Base-by-base conservation (phyloP, 1,284 basidiomycete genomes). In the Heterobasidion parviporum region DNA sequence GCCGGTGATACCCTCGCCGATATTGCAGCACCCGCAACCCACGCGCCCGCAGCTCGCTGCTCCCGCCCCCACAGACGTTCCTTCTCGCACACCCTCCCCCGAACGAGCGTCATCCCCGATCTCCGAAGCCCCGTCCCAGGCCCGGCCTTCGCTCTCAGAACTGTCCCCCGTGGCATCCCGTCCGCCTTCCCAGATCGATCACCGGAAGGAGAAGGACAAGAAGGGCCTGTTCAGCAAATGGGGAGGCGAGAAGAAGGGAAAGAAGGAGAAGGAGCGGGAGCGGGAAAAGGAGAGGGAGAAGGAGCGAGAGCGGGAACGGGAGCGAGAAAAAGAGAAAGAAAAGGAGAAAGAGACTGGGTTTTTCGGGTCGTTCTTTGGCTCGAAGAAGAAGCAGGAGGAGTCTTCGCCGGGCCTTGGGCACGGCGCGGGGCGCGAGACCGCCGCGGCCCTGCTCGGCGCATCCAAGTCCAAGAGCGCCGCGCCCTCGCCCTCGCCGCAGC, bases 331-430 rank as follows among this genome's bases (percentile, higher is more conserved):
- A 61, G 82, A 86, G 63, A 83, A 26, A 26, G 26, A 26, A 26
- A 83, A 83, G 63, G 83, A 86, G 64, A 85, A 86, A 67, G 85
- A 89, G 32, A 69, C 78, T 33, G 78, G 92, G 0, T 95, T 96
- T 75, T 91, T 96, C 62, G 92, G 92, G 2, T 90, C 89, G 15
- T 74, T 97, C 6, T 96, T 96, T 68, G 77, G 84, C 55, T 87
- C 85, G 74, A 94, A 92, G 78, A 82, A 81, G 72, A 87, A 86
- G 67, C 81, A 86, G 53, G 89, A 91, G 26, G 80, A 85, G 33
- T 67, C 75, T 45, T 72, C 79, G 9, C 73, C 79, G 38, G 65
- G 75, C 55, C 64, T 80, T 60, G 75, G 73, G 52, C 75, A 76
- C 32, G 72, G 77, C 14, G 75, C 82, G 9, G 91, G 88, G 16